Percentiles rank a stretch among this genome's conserved stretches.
phyloP scores from a whole-genome alignment of 345 rosid genomes.

The Syzygium grande region DNA sequence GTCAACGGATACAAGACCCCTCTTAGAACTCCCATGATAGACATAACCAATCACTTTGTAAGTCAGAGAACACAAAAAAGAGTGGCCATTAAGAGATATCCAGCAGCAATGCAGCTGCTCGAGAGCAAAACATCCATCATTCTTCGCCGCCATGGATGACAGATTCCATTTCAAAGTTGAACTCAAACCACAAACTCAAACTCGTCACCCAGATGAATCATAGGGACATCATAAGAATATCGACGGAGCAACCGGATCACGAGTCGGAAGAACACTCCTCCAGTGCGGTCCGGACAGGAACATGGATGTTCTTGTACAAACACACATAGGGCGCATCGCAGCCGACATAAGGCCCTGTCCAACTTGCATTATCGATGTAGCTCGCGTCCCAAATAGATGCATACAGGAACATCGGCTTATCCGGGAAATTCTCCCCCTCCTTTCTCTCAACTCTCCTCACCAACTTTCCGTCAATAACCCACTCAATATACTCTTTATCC shows the following conservation, averaged over 20 bases:
- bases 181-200: background rate
- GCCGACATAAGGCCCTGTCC: conserved; percentile 41
- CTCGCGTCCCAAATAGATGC: conserved; percentile 60
- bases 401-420: conserved; percentile 43
- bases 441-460: conserved; percentile 40
- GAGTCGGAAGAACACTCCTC: conserved; percentile 23
- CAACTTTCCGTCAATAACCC: conserved; percentile 44
- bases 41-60: background rate
- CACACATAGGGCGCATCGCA: conserved; percentile 48
- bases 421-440: conserved; percentile 32
- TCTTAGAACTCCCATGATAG: background rate
- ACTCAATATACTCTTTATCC: conserved; percentile 36
- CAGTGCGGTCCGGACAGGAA: conserved; percentile 24
- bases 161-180: background rate
- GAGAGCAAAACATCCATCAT: background rate
- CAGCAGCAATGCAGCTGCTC: background rate
- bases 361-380: conserved; percentile 31
- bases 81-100: background rate
- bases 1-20: background rate
- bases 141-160: background rate
- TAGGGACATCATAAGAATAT: background rate
- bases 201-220: background rate
- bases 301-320: conserved; percentile 37
- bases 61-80: background rate
- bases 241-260: background rate